Percentiles rank a stretch among this genome's conserved stretches.
These are phyloP conservation scores for Rosa chinensis DNA, from an alignment of 306 rosid species.

Conservation along the genomic window DNA sequence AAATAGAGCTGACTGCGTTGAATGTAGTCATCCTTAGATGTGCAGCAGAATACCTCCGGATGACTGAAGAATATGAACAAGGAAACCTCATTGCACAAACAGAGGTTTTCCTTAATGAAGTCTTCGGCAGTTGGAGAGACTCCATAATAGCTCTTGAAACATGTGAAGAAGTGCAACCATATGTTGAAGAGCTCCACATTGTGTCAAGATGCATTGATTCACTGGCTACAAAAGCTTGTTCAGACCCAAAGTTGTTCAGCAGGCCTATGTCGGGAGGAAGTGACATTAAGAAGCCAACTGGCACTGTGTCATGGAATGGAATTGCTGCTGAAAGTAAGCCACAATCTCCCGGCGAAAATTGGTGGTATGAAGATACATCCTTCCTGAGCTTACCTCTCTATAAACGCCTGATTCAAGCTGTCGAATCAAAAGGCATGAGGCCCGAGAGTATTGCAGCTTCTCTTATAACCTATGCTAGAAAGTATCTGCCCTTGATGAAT, in stretches of 20 bases:
- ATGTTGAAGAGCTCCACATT: conserved; percentile 67
- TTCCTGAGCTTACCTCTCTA: conserved; percentile 55
- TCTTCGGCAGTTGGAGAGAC: conserved; percentile 64
- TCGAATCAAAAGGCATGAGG: conserved; percentile 71
- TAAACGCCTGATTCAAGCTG: conserved; percentile 53
- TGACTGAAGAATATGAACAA: conserved; percentile 73
- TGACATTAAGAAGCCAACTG: conserved; percentile 31
- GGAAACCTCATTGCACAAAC: conserved; percentile 57
- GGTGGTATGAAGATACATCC: conserved; percentile 87
- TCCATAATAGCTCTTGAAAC: conserved; percentile 66
- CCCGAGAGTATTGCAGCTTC: conserved; percentile 59
- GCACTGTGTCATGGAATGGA: conserved; percentile 49
- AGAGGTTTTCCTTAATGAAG: conserved; percentile 59
- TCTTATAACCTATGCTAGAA: conserved; percentile 53
- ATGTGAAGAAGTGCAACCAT: conserved; percentile 60
- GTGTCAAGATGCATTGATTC: conserved; percentile 85
- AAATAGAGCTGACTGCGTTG: conserved; percentile 57
- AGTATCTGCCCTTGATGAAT: conserved; percentile 64
- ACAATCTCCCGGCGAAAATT: conserved; percentile 38
- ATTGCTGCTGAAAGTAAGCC: conserved; percentile 43
- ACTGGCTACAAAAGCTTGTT: conserved; percentile 66
- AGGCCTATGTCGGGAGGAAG: conserved; percentile 44
- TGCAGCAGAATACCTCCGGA: conserved; percentile 74
- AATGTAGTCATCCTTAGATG: conserved; percentile 75
- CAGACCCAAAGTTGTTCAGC: conserved; percentile 54